A percentile compares a stretch with the other conserved stretches of the same genome.
Conservation (phyloP, 129 eudicot species). For the Arctium minus region DNA sequence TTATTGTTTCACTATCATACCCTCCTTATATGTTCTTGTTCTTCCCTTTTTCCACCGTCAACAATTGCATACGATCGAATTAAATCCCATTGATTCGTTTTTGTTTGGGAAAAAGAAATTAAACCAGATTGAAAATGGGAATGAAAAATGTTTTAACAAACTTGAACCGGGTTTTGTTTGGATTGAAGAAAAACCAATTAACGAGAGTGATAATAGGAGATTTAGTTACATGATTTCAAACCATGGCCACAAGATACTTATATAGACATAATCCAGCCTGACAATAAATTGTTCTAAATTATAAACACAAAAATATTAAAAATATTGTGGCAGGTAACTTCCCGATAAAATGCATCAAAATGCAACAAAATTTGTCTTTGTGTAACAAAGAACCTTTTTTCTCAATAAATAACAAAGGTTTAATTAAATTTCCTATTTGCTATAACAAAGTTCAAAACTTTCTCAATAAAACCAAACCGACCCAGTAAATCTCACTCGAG, state of each 20-base stretch:
- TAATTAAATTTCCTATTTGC: no score
- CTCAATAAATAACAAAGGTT: no score
- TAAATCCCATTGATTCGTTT: background rate
- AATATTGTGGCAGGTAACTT: background rate
- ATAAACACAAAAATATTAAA: background rate
- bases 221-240: conserved; percentile 20
- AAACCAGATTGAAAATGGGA: conserved; percentile 15
- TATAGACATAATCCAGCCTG: background rate
- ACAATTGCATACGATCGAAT: conserved; percentile 2
- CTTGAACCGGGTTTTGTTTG: conserved; percentile 22
- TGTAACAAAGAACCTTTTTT: no score
- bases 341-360: background rate
- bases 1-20: conserved; percentile 6
- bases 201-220: conserved; percentile 33
- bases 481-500: no score
- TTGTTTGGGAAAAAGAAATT: background rate
- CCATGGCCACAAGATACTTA: conserved; percentile 25
- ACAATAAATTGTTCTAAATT: background rate
- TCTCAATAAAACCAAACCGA: no score
- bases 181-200: conserved; percentile 21
- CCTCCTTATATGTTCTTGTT: background rate
- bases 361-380: background rate
- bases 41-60: background rate
- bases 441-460: no score
- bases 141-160: conserved; percentile 18